Conservation (phyloP, 1,284 basidiomycete species). For the Heterobasidion irregulare region DNA sequence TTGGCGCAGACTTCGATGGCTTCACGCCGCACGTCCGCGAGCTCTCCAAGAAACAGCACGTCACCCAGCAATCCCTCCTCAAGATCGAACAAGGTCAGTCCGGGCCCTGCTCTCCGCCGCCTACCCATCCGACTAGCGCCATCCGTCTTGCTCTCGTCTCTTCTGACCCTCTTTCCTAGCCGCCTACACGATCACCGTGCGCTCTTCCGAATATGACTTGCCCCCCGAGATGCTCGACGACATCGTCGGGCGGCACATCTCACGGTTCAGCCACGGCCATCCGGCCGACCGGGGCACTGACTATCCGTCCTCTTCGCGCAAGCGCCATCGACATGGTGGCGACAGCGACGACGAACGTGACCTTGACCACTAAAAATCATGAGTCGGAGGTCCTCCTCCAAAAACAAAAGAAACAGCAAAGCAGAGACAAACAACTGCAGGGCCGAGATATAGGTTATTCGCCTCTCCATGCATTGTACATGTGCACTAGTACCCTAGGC, state of each 20-base stretch:
- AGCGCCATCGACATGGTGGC: too few relatives aligned
- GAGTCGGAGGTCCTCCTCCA: too few relatives aligned
- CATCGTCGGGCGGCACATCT: conserved; percentile 45
- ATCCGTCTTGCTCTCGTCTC: background rate
- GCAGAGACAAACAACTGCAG: too few relatives aligned
- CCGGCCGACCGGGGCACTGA: too few relatives aligned
- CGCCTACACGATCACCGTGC: conserved; percentile 61
- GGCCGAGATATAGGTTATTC: too few relatives aligned
- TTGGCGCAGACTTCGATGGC: conserved; percentile 60
- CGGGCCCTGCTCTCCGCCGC: background rate
- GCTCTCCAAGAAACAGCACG: conserved; percentile 81
- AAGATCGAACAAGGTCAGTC: conserved; percentile 88
- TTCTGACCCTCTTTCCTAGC: conserved; percentile 30
- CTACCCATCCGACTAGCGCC: background rate
- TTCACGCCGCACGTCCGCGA: conserved; percentile 64
- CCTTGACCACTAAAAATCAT: too few relatives aligned
- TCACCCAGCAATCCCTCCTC: conserved; percentile 78
- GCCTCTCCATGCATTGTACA: too few relatives aligned
- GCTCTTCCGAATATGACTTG: conserved; percentile 64
- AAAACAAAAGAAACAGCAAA: too few relatives aligned
- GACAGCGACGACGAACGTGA: too few relatives aligned
- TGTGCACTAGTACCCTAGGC: too few relatives aligned
- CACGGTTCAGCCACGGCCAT: conserved; percentile 12
- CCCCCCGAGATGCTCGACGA: conserved; percentile 59
- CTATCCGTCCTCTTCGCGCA: too few relatives aligned